These are phyloP conservation scores for Cytospora mali DNA, from an alignment of 2,329 filamentous ascomycete genomes.

Conservation along the genomic window DNA sequence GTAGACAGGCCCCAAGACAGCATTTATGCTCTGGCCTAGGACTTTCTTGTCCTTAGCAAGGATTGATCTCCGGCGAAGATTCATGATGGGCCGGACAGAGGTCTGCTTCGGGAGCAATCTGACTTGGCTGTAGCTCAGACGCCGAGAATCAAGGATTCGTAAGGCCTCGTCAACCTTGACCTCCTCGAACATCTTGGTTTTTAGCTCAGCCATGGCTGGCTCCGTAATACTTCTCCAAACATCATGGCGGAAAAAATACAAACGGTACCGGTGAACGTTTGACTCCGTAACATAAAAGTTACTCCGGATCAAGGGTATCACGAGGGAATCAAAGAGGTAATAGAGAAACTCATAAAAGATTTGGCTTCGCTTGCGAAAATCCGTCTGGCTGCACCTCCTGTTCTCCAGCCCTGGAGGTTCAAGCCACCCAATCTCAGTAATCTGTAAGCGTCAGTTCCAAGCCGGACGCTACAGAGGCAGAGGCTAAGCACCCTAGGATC, in stretches of 20 bases:
- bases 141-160: constrained; percentile 60
- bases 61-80: constrained; percentile 68
- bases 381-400: constrained; percentile 67
- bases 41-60: constrained; percentile 54
- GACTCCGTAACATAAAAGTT: constrained; percentile 97
- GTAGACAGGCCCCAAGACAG: constrained; percentile 66
- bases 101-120: constrained; percentile 79
- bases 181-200: constrained; percentile 76
- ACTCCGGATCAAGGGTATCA: constrained; percentile 82
- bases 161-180: constrained; percentile 61
- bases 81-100: constrained; percentile 83
- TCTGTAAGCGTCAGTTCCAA: constrained; percentile 45
- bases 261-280: constrained; percentile 72
- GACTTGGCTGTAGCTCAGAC: constrained; percentile 76
- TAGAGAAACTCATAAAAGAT: constrained; percentile 86
- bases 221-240: constrained; percentile 79
- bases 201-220: constrained; percentile 70
- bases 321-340: constrained; percentile 87
- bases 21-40: constrained; percentile 69
- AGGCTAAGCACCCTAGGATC: constrained; percentile 9
- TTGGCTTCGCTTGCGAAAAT: constrained; percentile 74
- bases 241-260: constrained; percentile 96
- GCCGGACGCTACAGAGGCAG: background rate
- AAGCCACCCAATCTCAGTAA: constrained; percentile 74
- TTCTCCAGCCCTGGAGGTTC: constrained; percentile 51